Evolutionary conservation across 306 rosid species (phyloP).

Genomic region (Urtica urens): DNA sequence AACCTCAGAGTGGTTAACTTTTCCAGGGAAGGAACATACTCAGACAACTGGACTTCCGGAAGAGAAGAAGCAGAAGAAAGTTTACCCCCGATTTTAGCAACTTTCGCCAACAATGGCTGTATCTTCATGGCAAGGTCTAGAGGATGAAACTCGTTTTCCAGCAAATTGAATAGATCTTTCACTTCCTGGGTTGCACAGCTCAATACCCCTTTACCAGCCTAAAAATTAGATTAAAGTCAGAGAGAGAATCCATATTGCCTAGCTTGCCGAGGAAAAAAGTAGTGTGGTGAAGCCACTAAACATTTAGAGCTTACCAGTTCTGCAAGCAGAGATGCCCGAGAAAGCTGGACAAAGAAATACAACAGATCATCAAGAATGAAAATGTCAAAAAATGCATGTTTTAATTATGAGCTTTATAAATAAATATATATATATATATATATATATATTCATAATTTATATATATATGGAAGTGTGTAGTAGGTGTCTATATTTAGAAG

Average conservation of each 20-base stretch:
- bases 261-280: too few species aligned
- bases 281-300: neutral
- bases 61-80: conserved; percentile 83
- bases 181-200: conserved; percentile 92
- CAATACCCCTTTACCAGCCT: conserved; percentile 85
- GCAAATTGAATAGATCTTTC: conserved; percentile 73
- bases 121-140: conserved; percentile 72
- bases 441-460: neutral
- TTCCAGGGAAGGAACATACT: conserved; percentile 64
- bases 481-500: neutral
- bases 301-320: conserved; percentile 69
- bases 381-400: too few species aligned
- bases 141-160: conserved; percentile 81
- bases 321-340: conserved; percentile 71
- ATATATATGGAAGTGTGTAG: too few species aligned
- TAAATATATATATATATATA: too few species aligned
- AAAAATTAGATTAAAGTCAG: conserved; percentile 8
- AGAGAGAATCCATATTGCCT: too few species aligned
- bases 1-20: conserved; percentile 82
- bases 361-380: conserved; percentile 15
- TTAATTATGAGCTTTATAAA: too few species aligned
- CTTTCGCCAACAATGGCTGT: conserved; percentile 57
- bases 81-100: conserved; percentile 75
- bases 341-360: conserved; percentile 47
- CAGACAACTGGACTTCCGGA: conserved; percentile 80